phyloP scores from a whole-genome alignment of 1,284 basidiomycete genomes.

The Naganishia sp. region DNA sequence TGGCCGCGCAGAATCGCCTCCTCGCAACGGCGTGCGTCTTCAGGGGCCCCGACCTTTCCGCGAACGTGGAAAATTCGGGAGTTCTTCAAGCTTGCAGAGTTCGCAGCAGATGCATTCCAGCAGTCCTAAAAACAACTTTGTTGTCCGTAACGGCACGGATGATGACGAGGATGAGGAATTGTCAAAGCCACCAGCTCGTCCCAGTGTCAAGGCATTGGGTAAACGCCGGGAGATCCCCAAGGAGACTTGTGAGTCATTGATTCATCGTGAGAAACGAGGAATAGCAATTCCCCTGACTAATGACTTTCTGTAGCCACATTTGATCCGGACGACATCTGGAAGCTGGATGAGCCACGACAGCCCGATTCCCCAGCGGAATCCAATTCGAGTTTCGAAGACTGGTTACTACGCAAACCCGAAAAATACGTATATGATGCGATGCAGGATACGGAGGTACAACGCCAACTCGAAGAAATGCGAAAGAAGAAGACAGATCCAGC shows the following conservation, averaged over 20 bases:
- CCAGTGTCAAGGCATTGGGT: slow-evolving; percentile 51
- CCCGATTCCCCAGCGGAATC: slow-evolving; percentile 32
- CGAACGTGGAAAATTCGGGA: slow-evolving; percentile 29
- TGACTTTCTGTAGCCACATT: slow-evolving; percentile 36
- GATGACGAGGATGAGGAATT: slow-evolving; percentile 38
- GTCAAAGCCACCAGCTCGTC: slow-evolving; percentile 40
- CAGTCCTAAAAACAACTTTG: slow-evolving; percentile 17
- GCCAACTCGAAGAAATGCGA: slow-evolving; percentile 24
- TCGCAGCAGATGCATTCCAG: slow-evolving; percentile 23
- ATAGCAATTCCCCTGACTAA: background rate
- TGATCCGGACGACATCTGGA: slow-evolving; percentile 51
- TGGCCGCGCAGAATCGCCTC: slow-evolving; percentile 26
- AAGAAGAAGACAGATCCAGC: slow-evolving; percentile 11
- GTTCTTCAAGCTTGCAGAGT: slow-evolving; percentile 29
- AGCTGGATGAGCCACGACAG: slow-evolving; percentile 18
- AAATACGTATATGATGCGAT: slow-evolving; percentile 54
- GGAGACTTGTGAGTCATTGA: slow-evolving; percentile 43
- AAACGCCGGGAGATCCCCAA: slow-evolving; percentile 46
- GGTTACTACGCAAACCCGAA: slow-evolving; percentile 41
- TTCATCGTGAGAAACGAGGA: background rate
- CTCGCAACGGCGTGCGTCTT: slow-evolving; percentile 24
- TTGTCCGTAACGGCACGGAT: slow-evolving; percentile 17
- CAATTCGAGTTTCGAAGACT: slow-evolving; percentile 21
- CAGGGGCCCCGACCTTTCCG: slow-evolving; percentile 33
- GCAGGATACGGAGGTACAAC: slow-evolving; percentile 42